These are phyloP conservation scores for Ceriops tagal DNA, from an alignment of 345 rosid species.

Conservation along the genomic window DNA sequence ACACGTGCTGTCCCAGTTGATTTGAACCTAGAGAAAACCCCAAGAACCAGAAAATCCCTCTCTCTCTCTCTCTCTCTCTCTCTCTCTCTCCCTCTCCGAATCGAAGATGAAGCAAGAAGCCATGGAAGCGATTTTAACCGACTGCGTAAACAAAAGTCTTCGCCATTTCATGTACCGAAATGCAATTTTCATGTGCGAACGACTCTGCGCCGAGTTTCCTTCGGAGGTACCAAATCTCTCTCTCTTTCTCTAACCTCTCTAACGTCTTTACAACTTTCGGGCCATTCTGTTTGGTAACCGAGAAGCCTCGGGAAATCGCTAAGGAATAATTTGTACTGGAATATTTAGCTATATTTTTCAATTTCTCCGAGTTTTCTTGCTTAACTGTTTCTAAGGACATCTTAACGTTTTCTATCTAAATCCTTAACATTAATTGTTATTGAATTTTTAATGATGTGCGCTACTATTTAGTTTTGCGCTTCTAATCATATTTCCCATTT, in stretches of 20 bases:
- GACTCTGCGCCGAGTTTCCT: conserved; percentile 98
- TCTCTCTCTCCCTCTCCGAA: conserved; percentile 12
- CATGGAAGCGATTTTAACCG: conserved; percentile 87
- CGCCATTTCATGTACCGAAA: conserved; percentile 78
- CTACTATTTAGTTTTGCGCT: too few relatives aligned
- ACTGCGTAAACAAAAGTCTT: conserved; percentile 78
- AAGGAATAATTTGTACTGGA: not conserved
- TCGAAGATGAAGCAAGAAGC: conserved; percentile 18
- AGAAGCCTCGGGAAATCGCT: not conserved
- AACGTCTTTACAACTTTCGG: not conserved
- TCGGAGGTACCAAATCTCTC: conserved; percentile 56
- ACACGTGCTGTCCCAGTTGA: conserved; percentile 39
- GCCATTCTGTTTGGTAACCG: conserved; percentile 12
- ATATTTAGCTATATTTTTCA: not conserved
- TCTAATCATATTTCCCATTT: too few relatives aligned
- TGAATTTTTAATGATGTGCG: too few relatives aligned
- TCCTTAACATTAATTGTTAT: too few relatives aligned
- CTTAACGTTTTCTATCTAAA: too few relatives aligned
- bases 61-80: conserved; percentile 1
- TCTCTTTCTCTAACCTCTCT: not conserved
- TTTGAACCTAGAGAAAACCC: conserved; percentile 38
- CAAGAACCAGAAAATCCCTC: conserved; percentile 28
- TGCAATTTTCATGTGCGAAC: conserved; percentile 95
- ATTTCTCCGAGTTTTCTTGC: not conserved
- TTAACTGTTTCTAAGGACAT: not conserved